phyloP scores from a whole-genome alignment of 495 filamentous ascomycete species.

The Pyrenopolyporus hunteri region DNA sequence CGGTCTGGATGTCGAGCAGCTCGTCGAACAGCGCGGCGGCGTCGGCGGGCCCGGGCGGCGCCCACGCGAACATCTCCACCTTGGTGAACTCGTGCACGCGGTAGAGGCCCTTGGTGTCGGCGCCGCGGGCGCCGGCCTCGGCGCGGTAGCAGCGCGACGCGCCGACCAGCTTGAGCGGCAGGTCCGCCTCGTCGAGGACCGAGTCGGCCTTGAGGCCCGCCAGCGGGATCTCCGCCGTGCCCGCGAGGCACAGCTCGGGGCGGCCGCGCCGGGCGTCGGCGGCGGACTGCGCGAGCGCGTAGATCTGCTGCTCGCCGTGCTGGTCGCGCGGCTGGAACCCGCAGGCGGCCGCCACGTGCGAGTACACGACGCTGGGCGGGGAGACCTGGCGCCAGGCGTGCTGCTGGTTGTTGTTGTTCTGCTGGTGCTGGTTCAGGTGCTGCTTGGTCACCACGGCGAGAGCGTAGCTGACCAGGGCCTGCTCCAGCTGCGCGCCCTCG shows the following conservation, averaged over 20 bases:
- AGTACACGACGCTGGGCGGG: constrained; percentile 90
- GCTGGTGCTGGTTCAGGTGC: too few species aligned
- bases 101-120: constrained; percentile 92
- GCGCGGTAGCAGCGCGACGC: constrained; percentile 90
- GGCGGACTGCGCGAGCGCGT: constrained; percentile 68
- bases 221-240: constrained; percentile 92
- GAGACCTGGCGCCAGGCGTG: constrained; percentile 77
- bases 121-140: constrained; percentile 87
- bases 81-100: constrained; percentile 99
- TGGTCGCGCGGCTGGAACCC: constrained; percentile 94
- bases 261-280: constrained; percentile 64
- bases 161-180: constrained; percentile 81
- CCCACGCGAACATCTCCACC: constrained; percentile 96
- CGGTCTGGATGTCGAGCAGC: constrained; percentile 83
- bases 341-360: constrained; percentile 85
- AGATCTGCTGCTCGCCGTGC: constrained; percentile 89
- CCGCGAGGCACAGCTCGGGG: constrained; percentile 75
- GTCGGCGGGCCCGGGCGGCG: constrained; percentile 51
- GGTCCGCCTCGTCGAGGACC: constrained; percentile 62
- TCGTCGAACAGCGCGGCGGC: constrained; percentile 73
- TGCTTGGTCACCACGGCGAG: constrained; percentile 68
- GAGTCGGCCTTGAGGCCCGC: constrained; percentile 86
- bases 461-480: constrained; percentile 88
- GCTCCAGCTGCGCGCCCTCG: constrained; percentile 88
- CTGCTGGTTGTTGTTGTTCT: too few species aligned